These are phyloP conservation scores for Paralagenidium karlingii DNA, from an alignment of 352 stramenopile species.

Conservation along the genomic window DNA sequence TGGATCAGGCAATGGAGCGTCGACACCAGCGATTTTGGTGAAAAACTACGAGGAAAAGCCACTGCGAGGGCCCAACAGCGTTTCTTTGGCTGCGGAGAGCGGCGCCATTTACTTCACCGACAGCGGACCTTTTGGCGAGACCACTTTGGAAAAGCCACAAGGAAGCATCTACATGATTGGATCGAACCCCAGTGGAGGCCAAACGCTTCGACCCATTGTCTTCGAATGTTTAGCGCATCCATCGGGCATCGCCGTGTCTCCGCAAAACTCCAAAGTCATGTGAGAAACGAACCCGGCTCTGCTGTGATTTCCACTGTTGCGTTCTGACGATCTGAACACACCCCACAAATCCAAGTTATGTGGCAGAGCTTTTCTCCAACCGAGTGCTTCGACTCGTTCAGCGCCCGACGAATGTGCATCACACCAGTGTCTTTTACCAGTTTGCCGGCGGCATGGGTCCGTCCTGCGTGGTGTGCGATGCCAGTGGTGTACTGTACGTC, in stretches of 20 bases:
- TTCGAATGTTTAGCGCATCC: slow-evolving; percentile 74
- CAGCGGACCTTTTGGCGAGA: slow-evolving; percentile 73
- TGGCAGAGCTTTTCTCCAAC: slow-evolving; percentile 74
- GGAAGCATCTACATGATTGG: slow-evolving; percentile 74
- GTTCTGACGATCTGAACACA: not conserved
- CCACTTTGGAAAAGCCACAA: slow-evolving; percentile 59
- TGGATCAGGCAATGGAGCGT: no score
- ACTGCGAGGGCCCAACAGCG: slow-evolving; percentile 55
- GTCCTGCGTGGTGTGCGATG: slow-evolving; percentile 56
- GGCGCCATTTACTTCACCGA: slow-evolving; percentile 77
- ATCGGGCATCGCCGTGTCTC: slow-evolving; percentile 34
- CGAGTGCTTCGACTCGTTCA: slow-evolving; percentile 57
- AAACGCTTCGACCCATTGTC: slow-evolving; percentile 56
- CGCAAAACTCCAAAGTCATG: slow-evolving; percentile 22
- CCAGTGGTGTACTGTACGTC: slow-evolving; percentile 51
- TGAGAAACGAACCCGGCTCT: slow-evolving; percentile 7
- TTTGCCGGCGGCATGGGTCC: slow-evolving; percentile 70
- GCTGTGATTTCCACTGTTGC: not conserved
- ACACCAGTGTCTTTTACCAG: slow-evolving; percentile 73
- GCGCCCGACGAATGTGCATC: slow-evolving; percentile 49
- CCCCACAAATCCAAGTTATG: slow-evolving; percentile 3
- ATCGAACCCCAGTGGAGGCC: slow-evolving; percentile 42
- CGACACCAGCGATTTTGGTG: slow-evolving; percentile 59
- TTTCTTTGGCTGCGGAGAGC: slow-evolving; percentile 33
- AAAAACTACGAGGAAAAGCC: slow-evolving; percentile 71